These are phyloP conservation scores for Puccinia hordei DNA, from an alignment of 1,284 basidiomycete species.

Conservation along the genomic window DNA sequence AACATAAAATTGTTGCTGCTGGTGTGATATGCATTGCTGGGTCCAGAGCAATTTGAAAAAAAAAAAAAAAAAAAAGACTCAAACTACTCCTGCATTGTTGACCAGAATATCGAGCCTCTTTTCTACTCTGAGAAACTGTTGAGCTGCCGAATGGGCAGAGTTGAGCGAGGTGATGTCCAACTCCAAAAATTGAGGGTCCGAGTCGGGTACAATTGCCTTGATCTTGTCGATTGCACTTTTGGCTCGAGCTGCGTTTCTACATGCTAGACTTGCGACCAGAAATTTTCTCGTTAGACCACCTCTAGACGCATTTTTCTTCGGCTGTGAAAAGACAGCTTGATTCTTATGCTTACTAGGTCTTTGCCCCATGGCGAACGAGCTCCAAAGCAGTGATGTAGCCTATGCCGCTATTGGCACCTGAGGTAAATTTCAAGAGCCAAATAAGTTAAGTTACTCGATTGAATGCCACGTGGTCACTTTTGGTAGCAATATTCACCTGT, in stretches of 20 bases:
- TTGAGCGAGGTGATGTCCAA: slow-evolving; percentile 58
- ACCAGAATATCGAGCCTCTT: slow-evolving; percentile 58
- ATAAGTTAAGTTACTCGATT: not conserved
- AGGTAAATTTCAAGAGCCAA: not conserved
- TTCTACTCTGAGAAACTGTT: slow-evolving; percentile 55
- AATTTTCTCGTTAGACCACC: not conserved
- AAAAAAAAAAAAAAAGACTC: slow-evolving; percentile 17
- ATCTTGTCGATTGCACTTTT: slow-evolving; percentile 38
- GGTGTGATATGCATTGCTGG: too few relatives aligned
- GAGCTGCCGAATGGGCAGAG: slow-evolving; percentile 55
- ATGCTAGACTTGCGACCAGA: slow-evolving; percentile 36
- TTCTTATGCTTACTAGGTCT: slow-evolving; percentile 32
- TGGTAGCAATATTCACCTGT: slow-evolving; percentile 4
- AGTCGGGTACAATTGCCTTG: slow-evolving; percentile 51
- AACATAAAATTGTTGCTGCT: not conserved
- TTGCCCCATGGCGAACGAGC: slow-evolving; percentile 41
- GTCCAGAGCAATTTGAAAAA: not conserved
- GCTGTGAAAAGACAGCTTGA: not conserved
- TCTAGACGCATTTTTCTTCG: not conserved
- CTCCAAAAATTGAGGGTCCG: slow-evolving; percentile 56
- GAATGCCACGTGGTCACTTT: not conserved
- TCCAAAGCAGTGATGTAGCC: slow-evolving; percentile 35
- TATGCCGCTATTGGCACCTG: slow-evolving; percentile 38
- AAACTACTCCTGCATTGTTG: slow-evolving; percentile 56
- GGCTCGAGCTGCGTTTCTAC: slow-evolving; percentile 8